Evolutionary conservation across 768 basidiomycete species (phyloP), one percentile per base, ranked within the genome.

Genomic region (Hygrophorus russula): DNA sequence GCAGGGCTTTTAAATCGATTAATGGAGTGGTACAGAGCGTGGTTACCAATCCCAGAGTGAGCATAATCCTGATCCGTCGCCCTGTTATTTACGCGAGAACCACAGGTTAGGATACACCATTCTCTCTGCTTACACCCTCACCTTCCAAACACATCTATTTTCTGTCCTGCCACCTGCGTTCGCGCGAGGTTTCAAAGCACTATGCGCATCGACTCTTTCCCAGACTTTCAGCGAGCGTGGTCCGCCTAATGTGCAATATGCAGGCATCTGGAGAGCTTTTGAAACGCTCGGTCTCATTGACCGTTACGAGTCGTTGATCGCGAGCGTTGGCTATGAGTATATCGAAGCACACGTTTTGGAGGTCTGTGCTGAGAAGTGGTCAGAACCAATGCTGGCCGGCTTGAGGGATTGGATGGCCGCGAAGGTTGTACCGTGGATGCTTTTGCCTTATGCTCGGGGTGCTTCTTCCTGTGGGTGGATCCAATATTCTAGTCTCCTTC

Each of bases 381-480:
- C 70, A 28, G 71, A 67, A 39, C 73, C 76, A 5, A 70, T 82
- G 67, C 55, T 93, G 45, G 66, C 68, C 2, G 65, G 58, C 2
- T 61, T 91, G 47, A 66, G 82, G 39, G 58, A 67, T 13, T 93
- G 90, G 87, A 89, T 93, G 76, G 66, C 77, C 7, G 70, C 74
- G 46, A 80, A 74, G 45, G 78, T 93, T 35, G 82, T 86, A 2
- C 78, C 83, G 5, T 93, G 91, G 92, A 78, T 96, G 76, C 48
- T 86, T 17, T 66, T 76, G 55, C 81, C 87, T 34, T 91, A 87
- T 52, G 87, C 83, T 0, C 66, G 77, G 53, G 74, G 74, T 9
- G 78, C 79, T 27, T 65, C 69, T 31, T 78, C 54, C 49, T 61
- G 81, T 81, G 53, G 46, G 71, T 59, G 9, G 17, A 15, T 47